These are phyloP conservation scores for Penicillium janthinellum DNA, from an alignment of 2,329 filamentous ascomycete genomes.

Conservation along the genomic window DNA sequence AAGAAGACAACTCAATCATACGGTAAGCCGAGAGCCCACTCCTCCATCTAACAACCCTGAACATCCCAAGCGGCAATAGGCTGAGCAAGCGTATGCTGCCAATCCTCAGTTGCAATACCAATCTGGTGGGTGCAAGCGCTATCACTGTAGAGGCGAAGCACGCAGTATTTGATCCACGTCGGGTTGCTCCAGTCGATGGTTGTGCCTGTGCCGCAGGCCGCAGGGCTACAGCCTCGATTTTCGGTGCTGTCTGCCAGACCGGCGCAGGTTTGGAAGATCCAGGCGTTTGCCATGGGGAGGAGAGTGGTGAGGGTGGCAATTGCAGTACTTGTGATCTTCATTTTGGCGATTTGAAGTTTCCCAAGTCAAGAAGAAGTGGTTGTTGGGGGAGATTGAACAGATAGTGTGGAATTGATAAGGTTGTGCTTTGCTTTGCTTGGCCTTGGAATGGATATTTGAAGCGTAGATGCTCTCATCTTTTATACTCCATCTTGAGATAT, in stretches of 20 bases:
- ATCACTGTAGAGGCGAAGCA: not conserved
- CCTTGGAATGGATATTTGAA: not conserved
- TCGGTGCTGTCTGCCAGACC: not conserved
- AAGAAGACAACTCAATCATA: not conserved
- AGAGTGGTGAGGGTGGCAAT: not conserved
- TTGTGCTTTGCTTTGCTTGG: not conserved
- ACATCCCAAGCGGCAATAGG: not conserved
- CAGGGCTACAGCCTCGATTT: not conserved
- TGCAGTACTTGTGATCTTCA: not conserved
- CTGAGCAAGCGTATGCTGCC: not conserved
- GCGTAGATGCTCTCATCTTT: not conserved
- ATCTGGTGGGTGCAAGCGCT: not conserved
- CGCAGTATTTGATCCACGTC: not conserved
- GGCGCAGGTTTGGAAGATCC: not conserved
- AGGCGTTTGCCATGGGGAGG: not conserved
- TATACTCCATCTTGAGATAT: not conserved
- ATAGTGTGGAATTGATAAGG: not conserved
- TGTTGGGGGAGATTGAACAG: not conserved
- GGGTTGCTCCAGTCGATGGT: not conserved
- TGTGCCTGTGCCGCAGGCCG: not conserved
- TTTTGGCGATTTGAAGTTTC: not conserved
- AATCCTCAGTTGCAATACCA: not conserved
- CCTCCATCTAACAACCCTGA: not conserved
- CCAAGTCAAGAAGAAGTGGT: not conserved
- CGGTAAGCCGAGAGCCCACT: not conserved